Evolutionary conservation across 371 early-diverging fungal species (phyloP).

Genomic region (Chytridiales sp.): DNA sequence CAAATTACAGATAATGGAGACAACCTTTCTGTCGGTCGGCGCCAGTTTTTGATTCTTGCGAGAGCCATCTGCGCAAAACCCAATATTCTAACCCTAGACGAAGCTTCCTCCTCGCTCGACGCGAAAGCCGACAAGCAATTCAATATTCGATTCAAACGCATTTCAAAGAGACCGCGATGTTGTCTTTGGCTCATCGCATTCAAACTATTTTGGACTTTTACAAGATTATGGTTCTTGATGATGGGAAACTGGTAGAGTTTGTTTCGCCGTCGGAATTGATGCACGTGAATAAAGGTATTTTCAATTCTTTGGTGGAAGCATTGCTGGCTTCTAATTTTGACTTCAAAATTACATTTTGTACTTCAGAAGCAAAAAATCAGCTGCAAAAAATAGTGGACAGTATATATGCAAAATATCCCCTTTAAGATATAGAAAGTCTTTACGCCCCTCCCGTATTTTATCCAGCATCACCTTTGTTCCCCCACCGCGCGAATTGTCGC

Average conservation of each 20-base stretch:
- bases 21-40: constrained; percentile 84
- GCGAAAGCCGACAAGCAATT: constrained; percentile 65
- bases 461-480: no score
- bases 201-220: constrained; percentile 7
- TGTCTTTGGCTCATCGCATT: constrained; percentile 63
- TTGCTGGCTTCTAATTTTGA: constrained; percentile 34
- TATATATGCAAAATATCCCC: no score
- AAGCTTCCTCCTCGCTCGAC: constrained; percentile 85
- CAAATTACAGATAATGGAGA: constrained; percentile 64
- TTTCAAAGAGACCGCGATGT: constrained; percentile 54
- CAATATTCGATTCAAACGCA: constrained; percentile 35
- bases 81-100: constrained; percentile 49
- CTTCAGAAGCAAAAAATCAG: no score
- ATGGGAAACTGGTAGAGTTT: constrained; percentile 31
- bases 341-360: no score
- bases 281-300: constrained; percentile 4
- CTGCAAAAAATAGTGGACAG: no score
- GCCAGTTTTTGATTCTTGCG: constrained; percentile 50
- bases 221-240: constrained; percentile 31
- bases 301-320: constrained; percentile 31
- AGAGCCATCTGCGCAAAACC: constrained; percentile 39
- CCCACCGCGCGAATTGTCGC: no score
- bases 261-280: constrained; percentile 28
- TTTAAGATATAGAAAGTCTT: no score
- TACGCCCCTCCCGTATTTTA: no score